phyloP scores from a whole-genome alignment of 2,329 filamentous ascomycete genomes.

The Colletotrichum tofieldiae region DNA sequence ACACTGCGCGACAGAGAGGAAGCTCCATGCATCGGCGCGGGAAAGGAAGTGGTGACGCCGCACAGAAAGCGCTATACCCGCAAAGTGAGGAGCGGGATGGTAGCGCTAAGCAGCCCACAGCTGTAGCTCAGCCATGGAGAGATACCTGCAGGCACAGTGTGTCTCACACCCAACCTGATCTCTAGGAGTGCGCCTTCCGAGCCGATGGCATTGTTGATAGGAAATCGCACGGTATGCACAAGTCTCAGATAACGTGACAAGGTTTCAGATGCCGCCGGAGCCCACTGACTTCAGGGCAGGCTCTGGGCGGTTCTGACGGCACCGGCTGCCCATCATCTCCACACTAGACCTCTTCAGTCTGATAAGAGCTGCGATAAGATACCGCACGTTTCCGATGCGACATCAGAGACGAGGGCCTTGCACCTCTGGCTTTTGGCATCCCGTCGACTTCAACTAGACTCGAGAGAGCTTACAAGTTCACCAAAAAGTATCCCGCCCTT shows the following conservation, averaged over 20 bases:
- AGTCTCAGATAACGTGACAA: neutral
- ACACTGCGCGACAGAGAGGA: neutral
- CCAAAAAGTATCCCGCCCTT: neutral
- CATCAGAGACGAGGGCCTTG: constrained; percentile 13
- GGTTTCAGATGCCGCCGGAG: constrained; percentile 36
- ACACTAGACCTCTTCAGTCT: neutral
- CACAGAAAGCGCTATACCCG: constrained; percentile 27
- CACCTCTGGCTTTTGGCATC: constrained; percentile 39
- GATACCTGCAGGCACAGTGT: neutral
- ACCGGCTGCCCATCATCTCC: constrained; percentile 6
- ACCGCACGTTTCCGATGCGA: neutral
- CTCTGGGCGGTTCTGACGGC: constrained; percentile 6
- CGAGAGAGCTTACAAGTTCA: neutral
- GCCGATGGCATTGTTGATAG: neutral
- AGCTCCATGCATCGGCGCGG: constrained; percentile 29
- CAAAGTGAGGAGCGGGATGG: constrained; percentile 6
- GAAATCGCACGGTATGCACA: constrained; percentile 5
- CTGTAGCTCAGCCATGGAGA: neutral
- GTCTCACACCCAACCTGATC: no score
- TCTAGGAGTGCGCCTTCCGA: no score
- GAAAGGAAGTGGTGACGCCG: constrained; percentile 17
- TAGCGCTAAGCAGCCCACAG: constrained; percentile 8
- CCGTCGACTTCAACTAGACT: neutral
- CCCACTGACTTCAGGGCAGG: neutral
- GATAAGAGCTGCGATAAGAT: constrained; percentile 35